Conservation (phyloP, 2,329 filamentous ascomycete species). For the Fusarium devonianum region DNA sequence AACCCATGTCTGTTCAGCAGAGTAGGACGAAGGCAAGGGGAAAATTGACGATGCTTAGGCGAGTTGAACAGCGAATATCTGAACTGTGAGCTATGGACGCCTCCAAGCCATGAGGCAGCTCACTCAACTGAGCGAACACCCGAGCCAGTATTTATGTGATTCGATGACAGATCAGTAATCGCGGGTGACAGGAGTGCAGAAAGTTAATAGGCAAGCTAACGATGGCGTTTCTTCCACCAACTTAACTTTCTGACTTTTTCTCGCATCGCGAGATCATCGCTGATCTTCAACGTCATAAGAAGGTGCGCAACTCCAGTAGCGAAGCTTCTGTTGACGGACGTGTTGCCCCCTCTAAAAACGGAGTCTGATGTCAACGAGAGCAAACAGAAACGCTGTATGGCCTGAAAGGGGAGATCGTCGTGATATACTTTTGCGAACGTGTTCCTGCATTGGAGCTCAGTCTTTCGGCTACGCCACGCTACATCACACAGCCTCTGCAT, state of each 20-base stretch:
- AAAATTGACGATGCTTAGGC: too few relatives aligned
- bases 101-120: too few relatives aligned
- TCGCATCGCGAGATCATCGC: neutral
- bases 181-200: conserved; percentile 3
- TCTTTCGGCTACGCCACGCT: conserved; percentile 9
- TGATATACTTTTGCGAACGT: conserved; percentile 17
- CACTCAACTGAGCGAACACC: neutral
- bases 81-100: too few relatives aligned
- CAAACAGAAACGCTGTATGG: too few relatives aligned
- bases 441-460: conserved; percentile 1
- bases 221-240: conserved; percentile 28
- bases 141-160: conserved; percentile 16
- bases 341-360: neutral
- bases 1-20: too few relatives aligned
- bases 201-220: conserved; percentile 1
- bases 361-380: neutral
- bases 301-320: neutral
- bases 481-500: conserved; percentile 1
- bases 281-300: conserved; percentile 15
- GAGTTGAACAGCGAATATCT: too few relatives aligned
- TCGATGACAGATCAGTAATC: neutral
- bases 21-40: too few relatives aligned
- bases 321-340: conserved; percentile 3
- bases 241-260: neutral
- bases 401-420: too few relatives aligned